Evolutionary conservation across 2,329 filamentous ascomycete species (phyloP).

Genomic region (Alternaria longipes): DNA sequence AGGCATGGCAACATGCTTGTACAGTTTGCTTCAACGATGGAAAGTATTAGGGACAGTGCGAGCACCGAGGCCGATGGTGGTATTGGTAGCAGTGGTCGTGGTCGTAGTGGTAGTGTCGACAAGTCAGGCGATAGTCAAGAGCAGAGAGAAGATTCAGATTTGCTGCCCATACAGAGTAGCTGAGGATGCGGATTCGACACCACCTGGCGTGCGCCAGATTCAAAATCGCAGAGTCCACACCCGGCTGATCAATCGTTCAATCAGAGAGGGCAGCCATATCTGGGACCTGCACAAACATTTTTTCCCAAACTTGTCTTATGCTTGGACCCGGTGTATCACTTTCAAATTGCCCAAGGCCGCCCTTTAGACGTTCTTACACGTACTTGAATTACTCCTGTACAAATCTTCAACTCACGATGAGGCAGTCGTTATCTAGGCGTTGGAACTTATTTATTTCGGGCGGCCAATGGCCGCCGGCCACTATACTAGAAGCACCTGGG

Average conservation of each 20-base stretch:
- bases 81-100: not conserved
- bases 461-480: too few relatives aligned
- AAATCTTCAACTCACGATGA: not conserved
- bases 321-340: not conserved
- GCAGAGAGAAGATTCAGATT: not conserved
- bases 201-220: not conserved
- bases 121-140: not conserved
- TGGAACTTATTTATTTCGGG: too few relatives aligned
- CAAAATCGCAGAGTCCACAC: not conserved
- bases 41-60: not conserved
- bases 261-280: not conserved
- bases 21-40: constrained; percentile 17
- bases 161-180: not conserved
- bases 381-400: not conserved
- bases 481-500: too few relatives aligned
- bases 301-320: not conserved
- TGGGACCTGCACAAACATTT: not conserved
- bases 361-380: too few relatives aligned
- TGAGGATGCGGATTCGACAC: not conserved
- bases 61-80: not conserved
- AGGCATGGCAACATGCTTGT: constrained; percentile 28
- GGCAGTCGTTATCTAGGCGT: not conserved
- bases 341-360: not conserved
- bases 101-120: not conserved
- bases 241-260: not conserved